Conservation (phyloP, 495 filamentous ascomycete genomes). For the Penicilliopsis zonata region DNA sequence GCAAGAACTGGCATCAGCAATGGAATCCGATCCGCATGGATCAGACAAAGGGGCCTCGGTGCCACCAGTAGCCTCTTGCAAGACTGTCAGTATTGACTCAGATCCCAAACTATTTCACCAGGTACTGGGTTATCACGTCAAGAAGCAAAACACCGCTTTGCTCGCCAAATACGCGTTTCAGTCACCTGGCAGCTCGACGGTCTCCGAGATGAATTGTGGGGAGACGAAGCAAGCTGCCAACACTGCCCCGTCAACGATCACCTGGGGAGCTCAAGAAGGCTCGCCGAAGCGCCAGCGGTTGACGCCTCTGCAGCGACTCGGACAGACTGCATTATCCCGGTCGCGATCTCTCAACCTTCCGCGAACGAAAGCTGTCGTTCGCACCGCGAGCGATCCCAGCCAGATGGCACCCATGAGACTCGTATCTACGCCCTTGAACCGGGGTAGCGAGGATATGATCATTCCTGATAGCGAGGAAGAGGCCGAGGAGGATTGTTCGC, state of each 20-base stretch:
- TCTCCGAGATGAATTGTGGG: neutral
- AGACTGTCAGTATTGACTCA: slow-evolving; percentile 8
- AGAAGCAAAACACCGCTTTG: slow-evolving; percentile 22
- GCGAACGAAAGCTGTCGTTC: slow-evolving; percentile 1
- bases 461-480: slow-evolving; percentile 59
- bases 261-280: slow-evolving; percentile 4
- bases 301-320: slow-evolving; percentile 37
- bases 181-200: slow-evolving; percentile 2
- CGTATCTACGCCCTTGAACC: no score
- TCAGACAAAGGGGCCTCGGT: neutral
- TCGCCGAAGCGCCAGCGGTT: slow-evolving; percentile 16
- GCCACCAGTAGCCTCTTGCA: slow-evolving; percentile 1
- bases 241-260: slow-evolving; percentile 5
- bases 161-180: slow-evolving; percentile 24
- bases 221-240: slow-evolving; percentile 2
- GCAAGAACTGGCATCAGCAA: no score
- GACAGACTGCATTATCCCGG: slow-evolving; percentile 30
- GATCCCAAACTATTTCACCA: slow-evolving; percentile 16
- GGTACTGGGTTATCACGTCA: slow-evolving; percentile 25
- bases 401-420: no score
- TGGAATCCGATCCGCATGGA: no score
- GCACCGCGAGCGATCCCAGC: neutral
- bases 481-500: slow-evolving; percentile 23
- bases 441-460: slow-evolving; percentile 69
- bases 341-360: slow-evolving; percentile 26